Conservation (phyloP, 2,329 filamentous ascomycete genomes). For the Talaromyces sp. region DNA sequence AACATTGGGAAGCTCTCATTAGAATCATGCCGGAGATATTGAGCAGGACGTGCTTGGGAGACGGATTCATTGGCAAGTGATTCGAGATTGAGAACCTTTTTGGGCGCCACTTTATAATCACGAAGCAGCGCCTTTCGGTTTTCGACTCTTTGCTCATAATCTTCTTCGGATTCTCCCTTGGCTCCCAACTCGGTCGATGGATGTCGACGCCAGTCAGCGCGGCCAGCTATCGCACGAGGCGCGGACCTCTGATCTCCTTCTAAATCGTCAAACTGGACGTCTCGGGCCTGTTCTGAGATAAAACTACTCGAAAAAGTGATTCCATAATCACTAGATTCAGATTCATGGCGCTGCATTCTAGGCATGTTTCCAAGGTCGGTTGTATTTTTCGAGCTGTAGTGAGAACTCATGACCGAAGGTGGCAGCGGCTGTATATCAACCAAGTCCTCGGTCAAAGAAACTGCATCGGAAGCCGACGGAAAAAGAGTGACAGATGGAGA, state of each 20-base stretch:
- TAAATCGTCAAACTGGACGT: conserved; percentile 15
- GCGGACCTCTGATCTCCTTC: conserved; percentile 33
- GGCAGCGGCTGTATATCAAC: conserved; percentile 37
- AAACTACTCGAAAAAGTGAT: conserved; percentile 16
- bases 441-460: conserved; percentile 28
- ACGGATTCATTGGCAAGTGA: conserved; percentile 24
- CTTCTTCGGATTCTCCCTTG: conserved; percentile 25
- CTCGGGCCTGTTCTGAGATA: conserved; percentile 18
- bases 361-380: conserved; percentile 13
- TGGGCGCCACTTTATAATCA: conserved; percentile 46
- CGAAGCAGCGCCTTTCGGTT: conserved; percentile 38
- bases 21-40: conserved; percentile 49
- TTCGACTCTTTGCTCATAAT: conserved; percentile 35
- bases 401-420: conserved; percentile 36
- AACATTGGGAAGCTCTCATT: conserved; percentile 60
- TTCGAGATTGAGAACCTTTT: conserved; percentile 46
- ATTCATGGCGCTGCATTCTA: conserved; percentile 18
- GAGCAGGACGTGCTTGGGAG: conserved; percentile 24
- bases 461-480: conserved; percentile 19
- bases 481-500: conserved; percentile 25
- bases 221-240: conserved; percentile 33
- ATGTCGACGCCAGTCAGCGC: conserved; percentile 31
- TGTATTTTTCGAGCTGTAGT: conserved; percentile 22
- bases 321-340: conserved; percentile 20
- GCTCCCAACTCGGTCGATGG: conserved; percentile 17